phyloP scores from a whole-genome alignment of 2,329 filamentous ascomycete genomes.

The Stemphylium vesicarium region DNA sequence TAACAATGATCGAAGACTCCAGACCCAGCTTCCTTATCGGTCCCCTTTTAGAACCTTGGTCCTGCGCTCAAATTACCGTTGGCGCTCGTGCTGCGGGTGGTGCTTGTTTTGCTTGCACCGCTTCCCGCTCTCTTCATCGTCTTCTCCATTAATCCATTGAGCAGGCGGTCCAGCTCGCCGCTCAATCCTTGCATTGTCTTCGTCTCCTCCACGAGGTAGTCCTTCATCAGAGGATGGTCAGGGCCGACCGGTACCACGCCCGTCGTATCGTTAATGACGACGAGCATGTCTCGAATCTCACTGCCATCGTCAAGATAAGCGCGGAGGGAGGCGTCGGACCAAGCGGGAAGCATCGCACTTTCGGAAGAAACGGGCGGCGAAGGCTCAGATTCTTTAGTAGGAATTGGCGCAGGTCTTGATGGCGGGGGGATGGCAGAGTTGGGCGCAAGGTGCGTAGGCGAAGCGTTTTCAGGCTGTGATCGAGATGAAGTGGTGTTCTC shows the following conservation, averaged over 20 bases:
- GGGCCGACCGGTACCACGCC: conserved; percentile 77
- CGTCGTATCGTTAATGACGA: conserved; percentile 91
- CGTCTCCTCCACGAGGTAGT: conserved; percentile 85
- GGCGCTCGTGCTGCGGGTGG: conserved; percentile 11
- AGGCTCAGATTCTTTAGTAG: conserved; percentile 27
- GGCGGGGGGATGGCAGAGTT: conserved; percentile 30
- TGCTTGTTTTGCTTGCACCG: conserved; percentile 18
- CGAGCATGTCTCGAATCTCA: conserved; percentile 86
- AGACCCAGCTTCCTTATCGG: neutral
- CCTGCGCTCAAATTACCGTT: conserved; percentile 14
- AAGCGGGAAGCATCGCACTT: conserved; percentile 67
- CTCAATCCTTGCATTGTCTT: conserved; percentile 86
- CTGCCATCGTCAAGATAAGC: conserved; percentile 90
- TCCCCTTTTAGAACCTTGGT: conserved; percentile 1
- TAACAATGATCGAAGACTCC: conserved; percentile 4
- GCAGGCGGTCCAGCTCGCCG: conserved; percentile 84
- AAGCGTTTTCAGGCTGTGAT: conserved; percentile 23
- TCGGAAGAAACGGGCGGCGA: conserved; percentile 43
- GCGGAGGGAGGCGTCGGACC: conserved; percentile 85
- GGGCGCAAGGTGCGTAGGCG: conserved; percentile 33
- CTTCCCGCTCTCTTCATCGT: conserved; percentile 41
- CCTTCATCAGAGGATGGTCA: conserved; percentile 84
- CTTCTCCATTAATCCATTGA: conserved; percentile 75
- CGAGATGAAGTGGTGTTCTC: conserved; percentile 30
- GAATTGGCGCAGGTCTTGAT: conserved; percentile 48